Evolutionary conservation across 306 rosid genomes (phyloP), one percentile per base, ranked within the genome.

Genomic region (Fagus crenata): DNA sequence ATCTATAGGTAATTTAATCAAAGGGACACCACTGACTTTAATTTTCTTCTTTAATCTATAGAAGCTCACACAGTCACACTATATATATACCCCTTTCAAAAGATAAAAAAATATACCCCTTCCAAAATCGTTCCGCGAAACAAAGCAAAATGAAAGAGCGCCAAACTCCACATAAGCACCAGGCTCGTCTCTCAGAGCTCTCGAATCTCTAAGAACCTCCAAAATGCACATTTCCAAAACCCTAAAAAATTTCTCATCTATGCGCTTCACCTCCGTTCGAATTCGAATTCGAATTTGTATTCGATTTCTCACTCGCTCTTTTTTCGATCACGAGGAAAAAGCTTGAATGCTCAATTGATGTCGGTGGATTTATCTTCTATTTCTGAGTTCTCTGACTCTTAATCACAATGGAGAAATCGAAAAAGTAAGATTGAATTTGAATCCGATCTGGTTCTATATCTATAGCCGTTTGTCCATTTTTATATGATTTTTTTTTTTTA

Each of bases 171-270:
- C 73, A 7, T 70, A 80, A 80, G 69, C 75, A 60, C 22, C 73
- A 37, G 51, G 58, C 59, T 9, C 82, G 83, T 65, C 55, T 64
- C 55, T 49, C 74, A 42, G 81, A 76, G 84, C 80, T 60, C 42
- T 3, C 73, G 49, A 74, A 71, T 74, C 81, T 17, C 77, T 2
- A 59, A 74, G 35, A 31, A 61, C 37, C 40, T 49, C 6, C 72
- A 75, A 75, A 70, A 55, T 15, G 86, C 31, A 72, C 14, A 8
- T 0, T 31, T 43, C 54, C 55, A 8, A 78, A 71, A 13, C 67
- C 77, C 56, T 71, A 15, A 61, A 14, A 33, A 14, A 33, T 54
- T 58, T 12, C n/a, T 11, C 4, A 18, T 11, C 74, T 72, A 3
- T 5, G 7, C 33, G 14, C 33, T 72, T 43, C 49, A 17, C 39